Evolutionary conservation across 2,329 filamentous ascomycete genomes (phyloP), one percentile per base, ranked within the genome.

Genomic region (Immersiporthe knoxdaviesiana): DNA sequence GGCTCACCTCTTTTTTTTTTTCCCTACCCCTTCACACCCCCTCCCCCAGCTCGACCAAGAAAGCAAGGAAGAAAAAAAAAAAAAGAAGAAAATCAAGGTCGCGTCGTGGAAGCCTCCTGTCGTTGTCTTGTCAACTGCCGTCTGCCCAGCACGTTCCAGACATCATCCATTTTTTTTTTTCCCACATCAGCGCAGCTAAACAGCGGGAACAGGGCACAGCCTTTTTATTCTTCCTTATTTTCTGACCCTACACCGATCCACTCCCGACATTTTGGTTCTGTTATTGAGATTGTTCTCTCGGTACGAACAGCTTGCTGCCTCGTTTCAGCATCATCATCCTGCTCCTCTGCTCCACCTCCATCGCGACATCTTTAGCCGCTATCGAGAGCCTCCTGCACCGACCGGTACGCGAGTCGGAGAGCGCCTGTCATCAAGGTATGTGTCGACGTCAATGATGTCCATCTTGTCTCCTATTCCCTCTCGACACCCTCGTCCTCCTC

Each of bases 251-350:
- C 14, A 30, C 27, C 27, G 52, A 18, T 56, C 52, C 52, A 56
- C 52, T 56, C 24, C 52, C 52, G 52, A 32, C 52, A 11, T 18
- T 16, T 56, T 56, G 52, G 24, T 56, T 21, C 52, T 56, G 52
- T 30, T 30, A 30, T 18, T 30, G 52, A 18, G 24, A 3, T 27
- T 32, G 3, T 56, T 56, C 44, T 47, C 44, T 54, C 50, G n/a
- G 52, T 54, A 54, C 52, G 52, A 54, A 54, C 24, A 54, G 52
- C 24, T 44, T 47, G 44, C 44, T 56, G 52, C 52, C 27, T 56
- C 52, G 52, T 56, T 56, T 56, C 52, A 56, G 1, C 52, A 56
- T 56, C 52, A 56, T 30, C 24, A 56, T 32, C 52, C 52, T 24
- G 10, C 24, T 56, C 52, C 24, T 56, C 52, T 56, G 52, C 52